Evolutionary conservation across 208 protist species (phyloP), one percentile per base, ranked within the genome.

Genomic region (Leishmania martiniquensis): DNA sequence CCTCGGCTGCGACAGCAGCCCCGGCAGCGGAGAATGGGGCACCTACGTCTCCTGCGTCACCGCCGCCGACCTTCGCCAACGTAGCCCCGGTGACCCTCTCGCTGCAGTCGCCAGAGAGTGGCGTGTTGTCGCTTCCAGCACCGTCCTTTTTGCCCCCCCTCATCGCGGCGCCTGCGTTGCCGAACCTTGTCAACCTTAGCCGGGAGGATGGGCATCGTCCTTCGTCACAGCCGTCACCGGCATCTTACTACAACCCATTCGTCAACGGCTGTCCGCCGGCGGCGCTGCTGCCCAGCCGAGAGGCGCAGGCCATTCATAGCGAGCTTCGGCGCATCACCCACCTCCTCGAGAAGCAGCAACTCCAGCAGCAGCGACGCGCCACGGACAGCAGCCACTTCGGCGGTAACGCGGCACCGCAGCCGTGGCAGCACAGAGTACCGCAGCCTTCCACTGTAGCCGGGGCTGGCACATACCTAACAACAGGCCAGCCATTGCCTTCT

Each of bases 391-490:
- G 4, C 32, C 22, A 4, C 15, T 13, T 63, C 25, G 52, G 70
- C 22, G 29, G 52, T 52, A 60, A 17, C 37, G 20, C 13, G 37
- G 32, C 29, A 10, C 70, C 22, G 52, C 70, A 55, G 37, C 49
- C 45, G 44, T 59, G 25, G 22, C 20, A 47, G 34, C 22, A 32
- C 17, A n/a, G 47, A 17, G 32, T 15, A 44, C 68, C 52, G 52
- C 70, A 4, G 52, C 70, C 52, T 44, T 62, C 70, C 52, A 74
- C 22, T 17, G 37, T 15, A n/a, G 29, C 51, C n/a, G 80, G 80
- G 0, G 80, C 80, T 7, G 80, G 80, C 13, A 84, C 80, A 32
- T 84, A 84, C 52, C 75, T 84, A n/a, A 84, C 80, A 13, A 84
- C 80, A 6, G 80, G 80, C 2, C 55, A 63, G 69, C 80, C 69